Evolutionary conservation across 192 early-diverging fungal genomes (phyloP), one percentile per base, ranked within the genome.

Genomic region (Coemansia brasiliensis): DNA sequence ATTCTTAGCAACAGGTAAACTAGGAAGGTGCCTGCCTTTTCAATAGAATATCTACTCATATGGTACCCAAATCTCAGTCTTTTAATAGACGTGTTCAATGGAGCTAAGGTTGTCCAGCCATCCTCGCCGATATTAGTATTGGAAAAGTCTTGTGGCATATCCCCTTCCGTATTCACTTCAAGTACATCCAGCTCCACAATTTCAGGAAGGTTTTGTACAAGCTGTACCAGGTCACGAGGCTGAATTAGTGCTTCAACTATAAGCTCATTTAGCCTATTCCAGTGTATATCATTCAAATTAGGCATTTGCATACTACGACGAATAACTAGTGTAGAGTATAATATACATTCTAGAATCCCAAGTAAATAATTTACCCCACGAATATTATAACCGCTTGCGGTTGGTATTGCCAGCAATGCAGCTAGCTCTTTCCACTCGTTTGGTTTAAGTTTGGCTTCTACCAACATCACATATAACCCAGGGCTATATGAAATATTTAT

Each of bases 131-230:
- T 15, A 48, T 15, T 48, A 1, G 21, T 22, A 11, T 13, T 24
- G 4, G 45, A 11, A 22, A 24, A n/a, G 15, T 48, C 45, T 17
- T 15, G 5, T 26, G 22, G 45, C 22, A 25, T 48, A 24, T 48
- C 20, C 2, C 13, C 22, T 24, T 20, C 22, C 2, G 25, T 48
- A 25, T 10, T 24, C 5, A 22, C 45, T 25, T 48, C 45, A 22
- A 48, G 45, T 13, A 48, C 45, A 13, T 48, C 45, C 45, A 48
- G 22, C 9, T 48, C 25, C 13, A 48, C 18, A 48, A 48, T 21
- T 24, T 24, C 22, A 13, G 45, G n/a, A 8, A 48, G 45, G 9
- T 12, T 25, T 1, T 48, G 13, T 15, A 48, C 13, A 48, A 48
- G 15, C 9, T 48, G 45, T 25, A 48, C 21, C 18, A 25, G 1